Evolutionary conservation across 345 rosid species (phyloP).

Genomic region (Hibiscus mutabilis): DNA sequence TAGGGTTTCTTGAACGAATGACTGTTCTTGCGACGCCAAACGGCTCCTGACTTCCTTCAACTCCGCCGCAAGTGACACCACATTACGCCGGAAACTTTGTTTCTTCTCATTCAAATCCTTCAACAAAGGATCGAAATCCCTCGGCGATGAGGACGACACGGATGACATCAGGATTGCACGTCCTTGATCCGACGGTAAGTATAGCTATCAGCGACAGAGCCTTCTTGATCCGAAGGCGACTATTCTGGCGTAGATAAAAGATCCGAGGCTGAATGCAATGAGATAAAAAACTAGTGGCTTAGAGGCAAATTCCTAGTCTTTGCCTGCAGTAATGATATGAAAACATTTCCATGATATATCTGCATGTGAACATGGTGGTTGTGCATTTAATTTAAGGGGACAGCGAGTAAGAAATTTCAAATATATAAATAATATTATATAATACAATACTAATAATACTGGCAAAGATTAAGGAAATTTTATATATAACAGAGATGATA

Average conservation of each 20-base stretch:
- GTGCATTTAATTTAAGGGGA: constrained; percentile 23
- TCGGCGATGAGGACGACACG: constrained; percentile 18
- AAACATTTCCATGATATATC: constrained; percentile 16
- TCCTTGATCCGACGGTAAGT: constrained; percentile 7
- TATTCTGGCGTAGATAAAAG: neutral
- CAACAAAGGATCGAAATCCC: constrained; percentile 70
- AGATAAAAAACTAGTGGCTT: neutral
- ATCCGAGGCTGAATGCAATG: neutral
- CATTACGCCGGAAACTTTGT: constrained; percentile 72
- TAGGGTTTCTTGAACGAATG: constrained; percentile 58
- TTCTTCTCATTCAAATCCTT: constrained; percentile 91
- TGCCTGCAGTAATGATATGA: constrained; percentile 13
- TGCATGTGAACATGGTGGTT: constrained; percentile 44
- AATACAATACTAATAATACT: neutral
- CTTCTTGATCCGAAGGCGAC: constrained; percentile 7
- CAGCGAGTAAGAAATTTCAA: neutral
- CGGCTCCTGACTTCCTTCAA: constrained; percentile 73
- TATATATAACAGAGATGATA: neutral
- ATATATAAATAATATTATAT: neutral
- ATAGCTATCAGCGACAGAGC: neutral
- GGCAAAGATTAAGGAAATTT: neutral
- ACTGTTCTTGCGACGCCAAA: constrained; percentile 58
- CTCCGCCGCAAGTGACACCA: constrained; percentile 79
- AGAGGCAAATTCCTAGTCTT: neutral
- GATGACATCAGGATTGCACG: constrained; percentile 16